Evolutionary conservation across 2,329 filamentous ascomycete genomes (phyloP).

Genomic region (Talaromyces sp.): DNA sequence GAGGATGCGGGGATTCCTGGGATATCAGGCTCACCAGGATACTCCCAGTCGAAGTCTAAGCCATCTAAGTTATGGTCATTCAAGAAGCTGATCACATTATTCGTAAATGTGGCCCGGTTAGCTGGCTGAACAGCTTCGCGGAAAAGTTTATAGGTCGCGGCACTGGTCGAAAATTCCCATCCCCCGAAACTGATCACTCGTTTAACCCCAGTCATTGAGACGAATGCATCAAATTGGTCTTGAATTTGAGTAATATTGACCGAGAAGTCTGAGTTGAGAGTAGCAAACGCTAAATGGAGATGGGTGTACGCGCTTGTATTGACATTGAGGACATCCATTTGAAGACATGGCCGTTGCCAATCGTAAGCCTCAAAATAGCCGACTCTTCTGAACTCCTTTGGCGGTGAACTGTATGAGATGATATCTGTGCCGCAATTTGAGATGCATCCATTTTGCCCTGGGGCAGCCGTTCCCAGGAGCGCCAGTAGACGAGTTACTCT

Average conservation of each 20-base stretch:
- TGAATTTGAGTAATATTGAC: not conserved
- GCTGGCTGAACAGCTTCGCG: not conserved
- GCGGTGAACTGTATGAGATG: not conserved
- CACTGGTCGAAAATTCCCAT: not conserved
- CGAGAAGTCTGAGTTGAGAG: not conserved
- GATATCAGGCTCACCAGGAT: conserved; percentile 1
- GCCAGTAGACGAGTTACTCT: not conserved
- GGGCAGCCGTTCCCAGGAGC: not conserved
- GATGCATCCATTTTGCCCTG: not conserved
- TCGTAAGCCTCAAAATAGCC: not conserved
- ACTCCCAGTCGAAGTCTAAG: not conserved
- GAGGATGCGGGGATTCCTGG: not conserved
- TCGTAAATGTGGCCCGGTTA: not conserved
- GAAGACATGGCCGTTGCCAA: not conserved
- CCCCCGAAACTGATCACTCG: not conserved
- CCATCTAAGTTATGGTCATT: not conserved
- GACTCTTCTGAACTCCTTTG: not conserved
- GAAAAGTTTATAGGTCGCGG: not conserved
- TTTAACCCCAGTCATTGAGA: not conserved
- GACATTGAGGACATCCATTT: not conserved
- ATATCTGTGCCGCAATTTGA: conserved; percentile 1
- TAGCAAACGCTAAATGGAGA: conserved; percentile 1
- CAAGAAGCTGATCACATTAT: not conserved
- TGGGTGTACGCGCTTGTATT: not conserved
- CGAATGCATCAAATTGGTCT: not conserved